Evolutionary conservation across 2,329 filamentous ascomycete species (phyloP), one percentile per base, ranked within the genome.

Genomic region (Chrysoporthe cubensis): DNA sequence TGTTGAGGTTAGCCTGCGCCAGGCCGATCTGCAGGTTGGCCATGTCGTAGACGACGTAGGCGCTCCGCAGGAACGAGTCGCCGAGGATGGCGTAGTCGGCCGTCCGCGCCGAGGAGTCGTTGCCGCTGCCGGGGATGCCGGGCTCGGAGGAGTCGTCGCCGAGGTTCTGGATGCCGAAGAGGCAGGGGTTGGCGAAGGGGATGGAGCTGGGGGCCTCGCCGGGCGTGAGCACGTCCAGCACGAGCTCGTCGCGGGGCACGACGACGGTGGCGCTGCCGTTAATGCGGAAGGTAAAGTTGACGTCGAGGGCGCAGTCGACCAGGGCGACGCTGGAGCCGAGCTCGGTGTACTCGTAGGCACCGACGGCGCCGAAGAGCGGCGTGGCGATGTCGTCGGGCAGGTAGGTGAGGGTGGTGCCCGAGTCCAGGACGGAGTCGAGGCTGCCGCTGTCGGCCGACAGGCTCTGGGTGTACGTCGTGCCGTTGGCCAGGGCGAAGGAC

Each of bases 361-460:
- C 77, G 26, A 84, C 73, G 34, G 75, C 73, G 2, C 72, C 67
- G 71, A 79, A 80, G 60, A 86, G 74, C 9, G 72, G 67, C 1
- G 71, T 70, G 56, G 82, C 81, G 60, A 90, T 77, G 44, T 77
- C 72, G 69, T 85, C 78, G 0, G 89, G 89, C 0, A 91, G 80
- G 74, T 90, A 90, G 70, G 84, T 87, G 69, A 90, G 77, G n/a
- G 86, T 90, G 56, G 85, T 89, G 61, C 89, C 89, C 1, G 88
- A 90, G 78, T 92, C 89, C 60, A 92, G 84, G n/a, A 91, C 80
- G 58, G 88, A 88, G 3, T 85, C 80, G 9, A 78, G 66, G 62
- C 72, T 65, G n/a, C 8, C n/a, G 48, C 72, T 71, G 34, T 59
- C 32, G 26, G 72, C 56, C 5, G 78, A 74, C 32, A 83, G 70